Evolutionary conservation across 2,329 filamentous ascomycete genomes (phyloP), one percentile per base, ranked within the genome.

Genomic region (Pseudocercospora eumusae): DNA sequence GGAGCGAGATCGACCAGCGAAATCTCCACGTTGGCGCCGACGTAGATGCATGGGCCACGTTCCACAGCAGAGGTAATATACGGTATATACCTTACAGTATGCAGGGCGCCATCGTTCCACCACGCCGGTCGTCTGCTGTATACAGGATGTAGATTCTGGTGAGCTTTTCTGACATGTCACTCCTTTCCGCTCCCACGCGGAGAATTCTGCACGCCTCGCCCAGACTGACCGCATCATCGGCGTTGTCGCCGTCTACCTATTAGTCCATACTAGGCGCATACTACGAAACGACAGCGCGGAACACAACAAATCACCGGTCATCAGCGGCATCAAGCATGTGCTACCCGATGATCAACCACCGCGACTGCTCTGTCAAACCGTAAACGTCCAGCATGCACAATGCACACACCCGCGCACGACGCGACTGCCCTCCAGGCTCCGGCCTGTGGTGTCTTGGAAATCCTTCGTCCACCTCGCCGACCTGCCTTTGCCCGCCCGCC

Each of bases 401-500:
- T 54, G 57, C 47, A 25, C 45, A 33, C 3, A 54, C 47, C 57
- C 57, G 57, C 49, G 57, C 57, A 55, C 57, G 33, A 40, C 57
- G 47, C 57, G 33, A 40, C 57, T 54, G 33, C 53, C 25, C 53
- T 56, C 53, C 25, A 10, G 18, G 31, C 53, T 56, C 53, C 25
- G 18, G 18, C 53, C 53, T 40, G 53, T 23, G 15, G 33, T 56
- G 53, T 44, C 33, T 33, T 20, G 44, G 28, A 33, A 31, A 42
- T 52, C 60, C 40, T 49, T 52, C 52, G 55, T 58, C 23, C 31
- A 55, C 56, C 47, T 62, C 60, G 60, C 60, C 60, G 60, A 59
- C 31, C 56, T 28, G 49, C 58, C 47, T 60, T 60, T 61, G 58
- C 50, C 20, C 40, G 47, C 55, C 42, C 49, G 33, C 55, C 50